Evolutionary conservation across 176 grass and related monocot species (phyloP), one percentile per base, ranked within the genome.

Genomic region (Eleusine indica): DNA sequence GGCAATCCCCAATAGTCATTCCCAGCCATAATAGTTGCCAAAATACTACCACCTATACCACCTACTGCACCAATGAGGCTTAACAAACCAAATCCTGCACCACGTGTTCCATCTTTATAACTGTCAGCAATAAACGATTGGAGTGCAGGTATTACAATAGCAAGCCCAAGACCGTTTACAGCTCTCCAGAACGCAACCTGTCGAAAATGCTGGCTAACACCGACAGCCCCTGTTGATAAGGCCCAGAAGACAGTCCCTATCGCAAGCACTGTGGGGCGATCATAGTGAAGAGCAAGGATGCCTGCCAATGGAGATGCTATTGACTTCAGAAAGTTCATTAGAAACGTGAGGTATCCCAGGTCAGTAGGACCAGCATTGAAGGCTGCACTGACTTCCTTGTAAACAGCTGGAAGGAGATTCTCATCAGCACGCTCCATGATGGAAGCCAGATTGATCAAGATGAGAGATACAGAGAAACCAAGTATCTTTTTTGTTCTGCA

Each of bases 71-170:
- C 90, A 4, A 94, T 85, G 44, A 98, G 84, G 80, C 84, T 98
- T 74, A 98, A 83, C 71, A 98, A 80, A 80, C 95, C 95, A 58
- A 98, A 98, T 35, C 95, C 92, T 1, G 89, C 91, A 38, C 95
- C 95, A 5, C 92, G 90, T 46, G 87, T 83, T 35, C 92, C 90
- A 58, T 94, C 95, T 74, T 72, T 91, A 68, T 98, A 98, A 79
- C 95, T 97, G 81, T 97, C 95, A 43, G 95, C 95, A 49, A 97
- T 93, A 82, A 97, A 97, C 0, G 95, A 97, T 78, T 97, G 95
- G 28, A 97, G 90, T 13, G 92, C 90, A 0, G 95, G 95, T 83
- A 97, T 94, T 68, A 97, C 95, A 82, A 97, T 97, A 62, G 95
- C 95, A 53, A 97, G 90, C 22, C 95, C 95, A 81, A 97, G 88